Base-by-base conservation (phyloP, 371 early-diverging fungal species). In the Quaeritorhiza haematococci region DNA sequence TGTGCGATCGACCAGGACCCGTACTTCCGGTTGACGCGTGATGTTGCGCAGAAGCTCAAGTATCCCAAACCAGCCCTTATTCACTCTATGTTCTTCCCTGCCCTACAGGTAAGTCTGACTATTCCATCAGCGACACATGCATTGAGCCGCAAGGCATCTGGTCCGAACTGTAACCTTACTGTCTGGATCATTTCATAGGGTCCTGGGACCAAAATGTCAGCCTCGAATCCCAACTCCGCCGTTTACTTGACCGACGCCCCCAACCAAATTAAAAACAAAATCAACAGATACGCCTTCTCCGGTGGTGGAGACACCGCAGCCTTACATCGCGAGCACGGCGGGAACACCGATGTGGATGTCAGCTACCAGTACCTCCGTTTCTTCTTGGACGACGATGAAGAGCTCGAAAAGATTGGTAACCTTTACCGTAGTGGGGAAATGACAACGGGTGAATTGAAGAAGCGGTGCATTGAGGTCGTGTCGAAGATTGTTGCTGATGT, bases 1-100 rank as follows among this genome's bases (percentile, higher is more conserved):
- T 93, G 94, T 69, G 99, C 98, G 41, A 97, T 99, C 64, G 99
- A 99, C 71, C 99, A 99, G 81, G 99, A 99, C 67, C 99, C 99
- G 55, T 99, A 97, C 80, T 99, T 99, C 85, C 90, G 99, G 44
- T 74, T 99, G 56, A 98, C 98, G 0, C 86, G 99, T 62, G 99
- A 99, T 77, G 96, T 98, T 17, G 91, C 98, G 21, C 82, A 82
- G 56, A 84, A 81, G 58, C 82, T 99, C 45, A 94, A 96, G 78
- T 93, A 94, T 75, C 93, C 87, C 46, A 99, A 99, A 75, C 99
- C 99, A 2, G 74, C 91, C 8, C 75, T 97, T 38, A 86, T 99
- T 53, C 98, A 98, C 70, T 84, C 94, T 35, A 88, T 88, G 71
- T 97, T 99, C 81, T 92, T 99, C 80, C 99, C 99, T 19, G 96